Conservation (phyloP, 2,329 filamentous ascomycete genomes). For the Diaporthe capsici region DNA sequence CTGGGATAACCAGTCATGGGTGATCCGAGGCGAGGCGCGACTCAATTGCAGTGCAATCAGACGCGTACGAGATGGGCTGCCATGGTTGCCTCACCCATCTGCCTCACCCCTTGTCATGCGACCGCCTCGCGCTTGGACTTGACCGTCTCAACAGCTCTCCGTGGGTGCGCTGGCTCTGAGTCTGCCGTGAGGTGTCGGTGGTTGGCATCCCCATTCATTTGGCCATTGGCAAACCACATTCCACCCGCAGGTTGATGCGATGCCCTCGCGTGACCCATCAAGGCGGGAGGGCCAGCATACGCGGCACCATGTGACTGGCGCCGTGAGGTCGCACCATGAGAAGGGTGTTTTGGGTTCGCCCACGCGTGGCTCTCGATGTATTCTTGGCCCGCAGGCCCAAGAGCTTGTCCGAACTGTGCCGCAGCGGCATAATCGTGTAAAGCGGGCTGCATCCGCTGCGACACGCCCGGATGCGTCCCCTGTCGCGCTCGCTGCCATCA, state of each 20-base stretch:
- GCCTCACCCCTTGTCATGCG: slow-evolving; percentile 22
- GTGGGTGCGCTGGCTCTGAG: slow-evolving; percentile 33
- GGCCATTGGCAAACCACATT: slow-evolving; percentile 39
- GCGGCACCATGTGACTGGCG: slow-evolving; percentile 40
- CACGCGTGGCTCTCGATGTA: slow-evolving; percentile 92
- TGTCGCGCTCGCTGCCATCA: slow-evolving; percentile 50
- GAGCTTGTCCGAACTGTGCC: slow-evolving; percentile 61
- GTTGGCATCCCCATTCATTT: slow-evolving; percentile 38
- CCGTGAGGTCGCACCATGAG: slow-evolving; percentile 62
- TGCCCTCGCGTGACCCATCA: slow-evolving; percentile 34
- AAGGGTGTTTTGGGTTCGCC: slow-evolving; percentile 89
- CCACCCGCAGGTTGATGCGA: slow-evolving; percentile 34
- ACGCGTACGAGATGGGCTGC: background rate
- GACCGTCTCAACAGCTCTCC: slow-evolving; percentile 29
- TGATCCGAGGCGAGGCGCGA: background rate
- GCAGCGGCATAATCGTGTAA: slow-evolving; percentile 63
- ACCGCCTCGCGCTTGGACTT: slow-evolving; percentile 36
- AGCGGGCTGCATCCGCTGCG: slow-evolving; percentile 52
- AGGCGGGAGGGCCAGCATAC: slow-evolving; percentile 39
- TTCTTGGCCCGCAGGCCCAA: slow-evolving; percentile 82
- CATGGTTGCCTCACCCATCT: background rate
- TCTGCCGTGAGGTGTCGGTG: slow-evolving; percentile 37
- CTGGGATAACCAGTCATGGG: background rate
- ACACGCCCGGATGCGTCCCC: slow-evolving; percentile 50
- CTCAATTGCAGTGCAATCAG: background rate